Evolutionary conservation across 768 basidiomycete species (phyloP), one percentile per base, ranked within the genome.

Genomic region (Tulasnella calospora): DNA sequence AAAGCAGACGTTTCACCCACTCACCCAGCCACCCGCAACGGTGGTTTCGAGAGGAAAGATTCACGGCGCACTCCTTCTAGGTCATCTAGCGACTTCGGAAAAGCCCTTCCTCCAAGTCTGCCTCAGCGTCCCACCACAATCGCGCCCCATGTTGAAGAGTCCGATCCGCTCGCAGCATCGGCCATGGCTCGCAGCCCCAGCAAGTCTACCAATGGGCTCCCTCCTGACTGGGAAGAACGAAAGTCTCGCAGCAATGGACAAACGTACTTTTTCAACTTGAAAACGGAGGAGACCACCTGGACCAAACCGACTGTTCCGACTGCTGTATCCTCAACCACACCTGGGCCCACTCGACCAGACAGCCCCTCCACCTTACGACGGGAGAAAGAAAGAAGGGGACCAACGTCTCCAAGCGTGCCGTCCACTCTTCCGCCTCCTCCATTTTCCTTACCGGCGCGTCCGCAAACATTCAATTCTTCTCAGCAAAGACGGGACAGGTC

Each of bases 171-270:
- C 15, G 75, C 75, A 69, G 75, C 75, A 23, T 76, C 75, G 3
- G 75, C 75, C 15, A 76, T 76, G 75, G 75, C 75, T 7, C 75
- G 51, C 9, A 74, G 51, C 13, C 33, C 73, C 33, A 36, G 7
- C 61, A 76, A 51, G 51, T n/a, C 47, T n/a, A 51, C 46, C 27
- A 74, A 74, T 55, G 44, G 40, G 21, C 40, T 76, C 7, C 51
- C 55, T 35, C 75, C 75, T 12, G 51, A 76, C 6, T 76, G 75
- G 75, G 75, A 76, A 55, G 46, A 46, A n/a, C 75, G 75, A 10
- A 76, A 46, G 19, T 51, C 75, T 40, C 47, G 55, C 46, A 76
- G 57, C 51, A 41, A 30, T 17, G 75, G 75, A 35, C 2, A 2
- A 23, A 41, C 36, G 17, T 76, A 76, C 75, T 76, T 67, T 33